These are phyloP conservation scores for Mrakia gelida DNA, from an alignment of 768 basidiomycete genomes.

Conservation along the genomic window DNA sequence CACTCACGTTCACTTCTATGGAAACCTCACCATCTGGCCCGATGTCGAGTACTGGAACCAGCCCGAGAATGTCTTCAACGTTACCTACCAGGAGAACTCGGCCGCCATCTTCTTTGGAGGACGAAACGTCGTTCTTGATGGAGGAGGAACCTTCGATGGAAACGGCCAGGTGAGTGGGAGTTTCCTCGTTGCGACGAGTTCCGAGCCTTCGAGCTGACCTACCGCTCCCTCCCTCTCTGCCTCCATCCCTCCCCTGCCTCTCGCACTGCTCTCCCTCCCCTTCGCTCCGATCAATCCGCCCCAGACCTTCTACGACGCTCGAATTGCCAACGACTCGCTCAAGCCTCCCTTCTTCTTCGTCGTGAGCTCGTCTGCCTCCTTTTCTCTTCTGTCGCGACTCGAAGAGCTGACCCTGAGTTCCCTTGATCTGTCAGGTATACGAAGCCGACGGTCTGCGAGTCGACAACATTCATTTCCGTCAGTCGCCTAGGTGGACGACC, in stretches of 20 bases:
- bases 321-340: neutral
- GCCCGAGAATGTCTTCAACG: constrained; percentile 19
- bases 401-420: no score
- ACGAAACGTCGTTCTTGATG: neutral
- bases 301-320: constrained; percentile 14
- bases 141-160: constrained; percentile 1
- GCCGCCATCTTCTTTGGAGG: constrained; percentile 16
- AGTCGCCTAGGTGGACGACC: neutral
- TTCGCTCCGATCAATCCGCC: no score
- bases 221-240: no score
- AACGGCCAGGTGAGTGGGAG: neutral
- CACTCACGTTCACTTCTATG: neutral
- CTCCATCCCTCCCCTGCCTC: no score
- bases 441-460: constrained; percentile 8
- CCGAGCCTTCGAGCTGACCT: no score
- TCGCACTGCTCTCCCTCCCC: no score
- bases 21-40: neutral
- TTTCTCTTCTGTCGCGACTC: no score
- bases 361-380: no score
- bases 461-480: neutral
- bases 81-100: neutral
- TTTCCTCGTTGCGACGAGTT: no score
- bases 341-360: constrained; percentile 9
- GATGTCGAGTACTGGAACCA: constrained; percentile 8
- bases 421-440: neutral